A percentile compares a stretch with the other conserved stretches of the same genome.
phyloP scores from a whole-genome alignment of 129 eudicot species.

The Saussurea involucrata region DNA sequence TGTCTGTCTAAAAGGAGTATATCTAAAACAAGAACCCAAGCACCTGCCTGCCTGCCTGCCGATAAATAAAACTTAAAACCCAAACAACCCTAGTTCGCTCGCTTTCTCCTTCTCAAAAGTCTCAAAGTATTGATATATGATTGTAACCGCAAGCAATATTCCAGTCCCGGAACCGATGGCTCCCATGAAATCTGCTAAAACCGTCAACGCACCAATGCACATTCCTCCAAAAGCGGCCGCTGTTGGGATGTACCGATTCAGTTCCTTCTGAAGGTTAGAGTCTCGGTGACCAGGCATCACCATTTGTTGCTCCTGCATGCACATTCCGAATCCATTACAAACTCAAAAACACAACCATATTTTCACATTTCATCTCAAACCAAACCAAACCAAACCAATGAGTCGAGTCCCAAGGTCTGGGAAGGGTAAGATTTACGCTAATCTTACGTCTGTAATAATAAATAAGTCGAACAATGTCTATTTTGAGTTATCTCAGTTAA shows the following conservation, averaged over 20 bases:
- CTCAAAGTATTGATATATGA: slow-evolving; percentile 38
- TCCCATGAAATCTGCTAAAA: slow-evolving; percentile 39
- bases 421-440: too few species aligned
- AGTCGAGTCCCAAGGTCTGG: too few species aligned
- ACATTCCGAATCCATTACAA: neutral
- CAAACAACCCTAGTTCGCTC: slow-evolving; percentile 34
- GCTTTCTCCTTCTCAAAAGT: slow-evolving; percentile 47
- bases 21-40: neutral
- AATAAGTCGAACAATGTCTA: neutral
- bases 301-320: slow-evolving; percentile 41
- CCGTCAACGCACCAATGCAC: slow-evolving; percentile 38
- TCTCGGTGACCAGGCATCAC: slow-evolving; percentile 51
- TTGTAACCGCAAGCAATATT: slow-evolving; percentile 35
- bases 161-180: slow-evolving; percentile 39
- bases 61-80: slow-evolving; percentile 22
- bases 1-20: neutral
- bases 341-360: neutral
- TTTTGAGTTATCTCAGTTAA: neutral
- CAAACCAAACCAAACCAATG: too few species aligned
- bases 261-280: slow-evolving; percentile 38
- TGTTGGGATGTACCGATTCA: slow-evolving; percentile 37
- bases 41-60: too few species aligned
- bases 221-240: slow-evolving; percentile 42
- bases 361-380: neutral
- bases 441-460: too few species aligned